These are phyloP conservation scores for Pythium biforme DNA, from an alignment of 352 stramenopile genomes.

Conservation along the genomic window DNA sequence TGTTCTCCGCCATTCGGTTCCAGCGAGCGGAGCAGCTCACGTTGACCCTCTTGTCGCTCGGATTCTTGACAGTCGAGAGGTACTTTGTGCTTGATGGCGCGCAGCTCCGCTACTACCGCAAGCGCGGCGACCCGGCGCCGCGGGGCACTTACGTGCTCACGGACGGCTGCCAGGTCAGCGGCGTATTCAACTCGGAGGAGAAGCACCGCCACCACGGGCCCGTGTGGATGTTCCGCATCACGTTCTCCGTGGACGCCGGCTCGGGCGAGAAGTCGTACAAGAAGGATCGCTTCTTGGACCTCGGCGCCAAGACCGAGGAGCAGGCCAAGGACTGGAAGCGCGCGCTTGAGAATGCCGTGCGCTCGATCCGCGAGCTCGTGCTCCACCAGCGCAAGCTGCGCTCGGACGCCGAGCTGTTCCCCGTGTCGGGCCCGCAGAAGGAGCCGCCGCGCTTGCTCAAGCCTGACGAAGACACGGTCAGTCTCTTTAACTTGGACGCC, in stretches of 20 bases:
- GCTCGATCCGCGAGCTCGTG: constrained; percentile 70
- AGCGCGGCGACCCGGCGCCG: constrained; percentile 77
- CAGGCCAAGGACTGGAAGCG: constrained; percentile 79
- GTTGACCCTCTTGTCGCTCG: not conserved
- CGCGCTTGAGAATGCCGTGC: constrained; percentile 76
- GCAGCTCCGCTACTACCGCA: constrained; percentile 86
- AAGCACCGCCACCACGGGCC: constrained; percentile 87
- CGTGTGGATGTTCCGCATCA: constrained; percentile 90
- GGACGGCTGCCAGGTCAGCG: constrained; percentile 72
- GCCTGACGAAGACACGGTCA: constrained; percentile 80
- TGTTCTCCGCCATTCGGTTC: constrained; percentile 5
- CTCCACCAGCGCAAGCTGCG: constrained; percentile 75
- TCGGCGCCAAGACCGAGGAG: constrained; percentile 85
- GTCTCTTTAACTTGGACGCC: constrained; percentile 84
- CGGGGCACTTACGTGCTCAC: constrained; percentile 85
- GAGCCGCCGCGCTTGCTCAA: constrained; percentile 68
- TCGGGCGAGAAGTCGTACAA: constrained; percentile 83
- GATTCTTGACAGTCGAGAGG: constrained; percentile 55
- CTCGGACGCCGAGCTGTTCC: constrained; percentile 72
- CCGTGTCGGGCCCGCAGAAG: constrained; percentile 43
- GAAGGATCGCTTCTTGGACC: constrained; percentile 86
- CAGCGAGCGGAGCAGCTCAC: not conserved
- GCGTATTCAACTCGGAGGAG: constrained; percentile 86
- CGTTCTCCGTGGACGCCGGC: constrained; percentile 59
- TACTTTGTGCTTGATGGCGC: constrained; percentile 88